Percentiles rank a stretch among this genome's conserved stretches.
phyloP scores from a whole-genome alignment of 441 rosid species.

The Bruguiera hainesii region DNA sequence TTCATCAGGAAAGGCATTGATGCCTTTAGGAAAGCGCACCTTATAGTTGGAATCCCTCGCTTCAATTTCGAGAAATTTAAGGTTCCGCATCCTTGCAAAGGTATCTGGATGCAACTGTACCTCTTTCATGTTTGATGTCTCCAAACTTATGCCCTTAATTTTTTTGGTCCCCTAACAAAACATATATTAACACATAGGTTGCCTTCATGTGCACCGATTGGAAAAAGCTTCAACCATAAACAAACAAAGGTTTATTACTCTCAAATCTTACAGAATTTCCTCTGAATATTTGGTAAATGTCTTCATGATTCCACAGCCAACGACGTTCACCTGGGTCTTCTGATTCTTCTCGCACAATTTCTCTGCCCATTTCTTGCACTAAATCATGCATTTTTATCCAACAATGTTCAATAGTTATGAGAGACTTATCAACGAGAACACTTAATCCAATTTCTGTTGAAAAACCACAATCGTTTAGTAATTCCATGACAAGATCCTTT shows the following conservation, averaged over 20 bases:
- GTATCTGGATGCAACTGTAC: not conserved
- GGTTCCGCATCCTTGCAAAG: not conserved
- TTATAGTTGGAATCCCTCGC: not conserved
- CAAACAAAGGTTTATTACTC: not conserved
- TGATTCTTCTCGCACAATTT: not conserved
- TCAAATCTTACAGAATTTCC: not conserved
- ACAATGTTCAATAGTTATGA: not conserved
- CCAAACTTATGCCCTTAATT: not conserved
- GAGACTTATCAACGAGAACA: not conserved
- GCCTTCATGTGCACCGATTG: not conserved
- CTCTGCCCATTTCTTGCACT: not conserved
- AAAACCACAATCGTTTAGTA: not conserved
- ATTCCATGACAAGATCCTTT: not conserved
- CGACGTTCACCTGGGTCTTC: not conserved
- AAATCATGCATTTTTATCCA: not conserved
- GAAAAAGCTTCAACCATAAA: not conserved
- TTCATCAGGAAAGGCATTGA: not conserved
- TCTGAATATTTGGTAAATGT: not conserved
- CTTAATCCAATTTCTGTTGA: not conserved
- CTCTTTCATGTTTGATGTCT: not conserved
- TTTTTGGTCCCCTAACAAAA: not conserved
- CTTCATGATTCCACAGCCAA: not conserved
- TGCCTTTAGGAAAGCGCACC: not conserved
- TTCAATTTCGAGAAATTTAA: not conserved
- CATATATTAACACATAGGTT: no score